Evolutionary conservation across 2,329 filamentous ascomycete genomes (phyloP), one percentile per base, ranked within the genome.

Genomic region (Fusarium kyushuense): DNA sequence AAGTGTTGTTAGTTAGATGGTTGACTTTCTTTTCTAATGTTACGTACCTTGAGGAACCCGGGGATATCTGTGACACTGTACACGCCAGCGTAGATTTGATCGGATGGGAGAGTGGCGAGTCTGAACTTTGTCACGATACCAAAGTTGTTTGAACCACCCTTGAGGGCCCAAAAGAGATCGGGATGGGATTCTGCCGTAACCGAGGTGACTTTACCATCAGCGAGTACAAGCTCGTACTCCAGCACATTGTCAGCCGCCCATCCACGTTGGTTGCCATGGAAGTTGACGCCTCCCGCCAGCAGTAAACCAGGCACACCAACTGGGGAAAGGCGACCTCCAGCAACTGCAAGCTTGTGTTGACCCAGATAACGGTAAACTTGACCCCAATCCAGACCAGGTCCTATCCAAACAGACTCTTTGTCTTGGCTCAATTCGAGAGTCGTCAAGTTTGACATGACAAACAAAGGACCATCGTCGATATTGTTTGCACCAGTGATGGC

Each of bases 221-320:
- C 77, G 0, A 82, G 74, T 4, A 85, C 81, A n/a, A 84, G 76
- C 59, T 83, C 76, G 41, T 77, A 82, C 42, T 76, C 76, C 25
- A 71, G 36, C 1, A 78, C 72, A 23, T 75, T 75, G 38, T 76
- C 74, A 11, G 72, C 71, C 1, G 70, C 59, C 65, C 73, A 74
- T 25, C 75, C 76, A 29, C 73, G 68, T 30, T 73, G 72, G 35
- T 74, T 74, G 7, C 69, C 67, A 13, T 71, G 46, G 14, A 72
- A 71, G 51, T 69, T 38, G 14, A 71, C 55, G 11, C 74, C 60
- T 12, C 71, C 70, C 1, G 58, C 71, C 0, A 73, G 25, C 0
- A 65, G 42, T 1, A 73, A 30, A 3, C 69, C 70, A 0, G 66
- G 63, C 1, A 73, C 67, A 23, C 71, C 70, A 4, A 73, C 70